Evolutionary conservation across 2,329 filamentous ascomycete genomes (phyloP), one percentile per base, ranked within the genome.

Genomic region (Fusarium dlaminii): DNA sequence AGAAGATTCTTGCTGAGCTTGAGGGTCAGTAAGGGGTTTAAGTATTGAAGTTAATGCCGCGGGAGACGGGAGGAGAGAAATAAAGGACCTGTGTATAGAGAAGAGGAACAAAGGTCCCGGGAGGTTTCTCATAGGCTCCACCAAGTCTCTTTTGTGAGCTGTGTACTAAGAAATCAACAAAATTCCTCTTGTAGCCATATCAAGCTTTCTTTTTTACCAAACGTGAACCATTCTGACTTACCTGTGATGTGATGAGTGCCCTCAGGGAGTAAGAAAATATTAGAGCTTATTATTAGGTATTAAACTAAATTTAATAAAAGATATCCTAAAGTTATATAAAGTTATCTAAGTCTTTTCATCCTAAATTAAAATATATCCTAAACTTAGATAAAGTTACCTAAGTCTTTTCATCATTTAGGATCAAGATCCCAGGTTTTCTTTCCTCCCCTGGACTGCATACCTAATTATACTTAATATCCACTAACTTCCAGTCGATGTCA

Each of bases 1-100:
- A 98, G 92, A 98, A 98, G 95, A 98, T 99, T 90, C 89, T 99
- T 84, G 95, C 96, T 81, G 96, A 98, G 81, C 90, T 98, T 81
- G 94, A 96, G 85, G 87, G 87, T 81, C 87, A 86, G 81, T 86
- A 87, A 85, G 80, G 75, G 78, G 75, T 74, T 79, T 81, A 78
- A 75, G 75, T 69, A 74, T 79, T 80, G 77, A 77, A 81, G 81
- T 82, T 82, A 79, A 74, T 74, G 72, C 72, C 60, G 76, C 78
- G 74, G 79, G 79, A 78, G 80, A 79, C 76, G 74, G 75, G 77
- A 74, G 66, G 75, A 75, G 77, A 78, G 78, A 78, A 74, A 62
- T 73, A 69, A 49, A 55, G 76, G 84, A 83, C 84, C 83, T 86
- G 86, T 90, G 87, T 89, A 88, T 88, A 89, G 87, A 86, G 84